Base-by-base conservation (phyloP, 345 rosid genomes). In the Eucalyptus victrix region DNA sequence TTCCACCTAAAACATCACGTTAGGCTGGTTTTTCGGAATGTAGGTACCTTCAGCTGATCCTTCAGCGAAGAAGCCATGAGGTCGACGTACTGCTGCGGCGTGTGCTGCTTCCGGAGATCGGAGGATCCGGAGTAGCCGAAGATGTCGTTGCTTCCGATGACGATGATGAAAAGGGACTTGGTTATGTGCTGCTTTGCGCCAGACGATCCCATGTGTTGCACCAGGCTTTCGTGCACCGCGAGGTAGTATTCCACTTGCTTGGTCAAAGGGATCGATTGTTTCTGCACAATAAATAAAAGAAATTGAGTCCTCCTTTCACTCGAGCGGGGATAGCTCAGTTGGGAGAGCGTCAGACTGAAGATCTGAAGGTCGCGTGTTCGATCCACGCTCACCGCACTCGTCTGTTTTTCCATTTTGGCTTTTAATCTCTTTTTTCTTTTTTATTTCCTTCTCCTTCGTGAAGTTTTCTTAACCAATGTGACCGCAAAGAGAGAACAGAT, bases 301-400 rank as follows among this genome's bases (percentile, higher is more conserved):
- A 51, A 49, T 7, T 2, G 54, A 30, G 28, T 4, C 5, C 1
- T 4, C 5, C 7, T 7, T 30, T 24, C 40, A 30, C 9, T 1
- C 2, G 26, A 5, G 96, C 94, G 96, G 96, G 96, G 96, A 94
- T 96, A 96, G 97, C 96, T 95, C 96, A 94, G 96, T 95, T 95
- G 98, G 97, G 98, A 95, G 95, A 95, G 98, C 97, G 94, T 96
- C 96, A 95, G 97, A 95, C 97, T 95, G 96, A 95, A 96, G 98
- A 96, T 96, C 97, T 96, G 96, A 96, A 96, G 97, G 98, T 92
- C 98, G 93, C 96, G 95, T 96, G 96, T 94, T 96, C 98, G 95
- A 93, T 96, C 96, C 93, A 95, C 94, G 98, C 94, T 94, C 97
- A 94, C 97, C 96, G 97, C 96, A 94, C 11, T n/a, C 18, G 11